These are phyloP conservation scores for Entoloma clypeatum DNA, from an alignment of 1,284 basidiomycete genomes.

Conservation along the genomic window DNA sequence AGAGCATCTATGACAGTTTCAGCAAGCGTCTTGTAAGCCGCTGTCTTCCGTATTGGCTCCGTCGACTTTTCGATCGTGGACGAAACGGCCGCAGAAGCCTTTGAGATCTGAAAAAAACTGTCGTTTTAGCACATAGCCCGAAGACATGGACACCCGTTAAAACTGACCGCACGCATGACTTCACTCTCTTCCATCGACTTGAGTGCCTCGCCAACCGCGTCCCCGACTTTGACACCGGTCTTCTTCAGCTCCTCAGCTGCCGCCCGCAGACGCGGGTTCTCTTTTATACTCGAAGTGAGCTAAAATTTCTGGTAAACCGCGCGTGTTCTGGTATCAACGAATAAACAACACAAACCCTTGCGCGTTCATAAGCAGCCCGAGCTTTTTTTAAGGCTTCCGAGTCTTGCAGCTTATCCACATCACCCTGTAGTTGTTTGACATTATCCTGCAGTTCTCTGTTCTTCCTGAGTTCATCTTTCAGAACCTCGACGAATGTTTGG, in stretches of 20 bases:
- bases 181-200: constrained; percentile 94
- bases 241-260: constrained; percentile 91
- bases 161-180: constrained; percentile 76
- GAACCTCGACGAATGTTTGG: constrained; percentile 92
- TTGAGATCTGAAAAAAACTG: constrained; percentile 55
- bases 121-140: background rate
- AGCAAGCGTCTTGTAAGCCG: constrained; percentile 89
- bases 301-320: constrained; percentile 28
- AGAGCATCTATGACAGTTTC: constrained; percentile 90
- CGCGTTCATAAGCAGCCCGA: constrained; percentile 87
- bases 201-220: constrained; percentile 89
- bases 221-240: constrained; percentile 88
- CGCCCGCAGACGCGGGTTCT: constrained; percentile 88
- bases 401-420: constrained; percentile 96
- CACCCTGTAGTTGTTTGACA: constrained; percentile 94
- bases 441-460: constrained; percentile 95
- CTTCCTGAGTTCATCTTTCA: constrained; percentile 90
- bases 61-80: constrained; percentile 80
- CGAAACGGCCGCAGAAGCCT: constrained; percentile 76
- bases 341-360: constrained; percentile 63
- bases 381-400: constrained; percentile 95
- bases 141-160: background rate
- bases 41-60: constrained; percentile 92
- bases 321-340: constrained; percentile 5
- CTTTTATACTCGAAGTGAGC: constrained; percentile 92